phyloP scores from a whole-genome alignment of 176 grass and related monocot genomes.

The Elymus sibiricus region DNA sequence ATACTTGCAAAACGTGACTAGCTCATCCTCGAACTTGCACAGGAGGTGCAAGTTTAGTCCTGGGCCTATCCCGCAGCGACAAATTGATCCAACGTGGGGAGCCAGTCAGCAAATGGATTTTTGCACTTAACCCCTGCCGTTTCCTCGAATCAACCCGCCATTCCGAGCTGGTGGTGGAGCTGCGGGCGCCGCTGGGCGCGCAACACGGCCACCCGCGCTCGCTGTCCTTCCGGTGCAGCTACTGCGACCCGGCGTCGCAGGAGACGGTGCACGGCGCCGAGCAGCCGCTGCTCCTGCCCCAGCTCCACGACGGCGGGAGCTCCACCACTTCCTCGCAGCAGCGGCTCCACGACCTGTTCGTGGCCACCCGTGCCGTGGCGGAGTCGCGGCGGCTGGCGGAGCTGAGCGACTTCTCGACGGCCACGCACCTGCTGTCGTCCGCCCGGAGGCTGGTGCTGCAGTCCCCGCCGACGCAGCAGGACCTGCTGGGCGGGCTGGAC shows the following conservation, averaged over 20 bases:
- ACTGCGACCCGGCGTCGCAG: slow-evolving; percentile 55
- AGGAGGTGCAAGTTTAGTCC: too few species aligned
- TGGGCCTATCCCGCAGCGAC: too few species aligned
- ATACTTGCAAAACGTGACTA: too few species aligned
- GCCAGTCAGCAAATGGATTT: too few species aligned
- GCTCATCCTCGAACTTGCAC: too few species aligned
- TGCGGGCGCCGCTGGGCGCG: slow-evolving; percentile 46
- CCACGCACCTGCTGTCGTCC: slow-evolving; percentile 68
- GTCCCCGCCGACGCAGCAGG: slow-evolving; percentile 39
- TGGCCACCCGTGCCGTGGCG: slow-evolving; percentile 67
- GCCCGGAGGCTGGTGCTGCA: slow-evolving; percentile 68
- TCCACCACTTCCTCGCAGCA: not conserved
- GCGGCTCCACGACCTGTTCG: slow-evolving; percentile 79
- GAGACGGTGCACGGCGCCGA: slow-evolving; percentile 48
- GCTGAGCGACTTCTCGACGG: slow-evolving; percentile 66
- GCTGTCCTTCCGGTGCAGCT: slow-evolving; percentile 57
- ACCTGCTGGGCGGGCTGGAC: slow-evolving; percentile 57
- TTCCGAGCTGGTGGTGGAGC: slow-evolving; percentile 90
- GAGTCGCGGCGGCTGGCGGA: slow-evolving; percentile 78
- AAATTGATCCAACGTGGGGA: too few species aligned
- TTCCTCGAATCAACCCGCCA: too few species aligned
- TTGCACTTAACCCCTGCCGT: too few species aligned
- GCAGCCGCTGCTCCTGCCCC: slow-evolving; percentile 47
- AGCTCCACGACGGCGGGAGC: not conserved
- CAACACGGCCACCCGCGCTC: slow-evolving; percentile 22